A percentile compares a stretch with the other conserved stretches of the same genome.
Conservation (phyloP, 2,329 filamentous ascomycete genomes). For the Aspergillus nomiae region DNA sequence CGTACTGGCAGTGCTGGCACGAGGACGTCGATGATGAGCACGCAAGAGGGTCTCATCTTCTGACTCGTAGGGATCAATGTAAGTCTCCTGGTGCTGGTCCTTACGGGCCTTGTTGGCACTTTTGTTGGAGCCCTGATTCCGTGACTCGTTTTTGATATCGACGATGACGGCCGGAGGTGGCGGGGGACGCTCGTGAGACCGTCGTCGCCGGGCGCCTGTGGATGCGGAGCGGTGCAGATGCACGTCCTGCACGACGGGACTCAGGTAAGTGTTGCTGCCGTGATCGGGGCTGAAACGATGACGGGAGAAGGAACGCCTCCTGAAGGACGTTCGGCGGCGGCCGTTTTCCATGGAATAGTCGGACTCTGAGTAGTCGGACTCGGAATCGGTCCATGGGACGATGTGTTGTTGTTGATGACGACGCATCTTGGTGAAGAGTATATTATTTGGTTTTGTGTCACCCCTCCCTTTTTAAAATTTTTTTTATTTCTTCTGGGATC, state of each 20-base stretch:
- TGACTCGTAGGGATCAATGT: conserved; percentile 24
- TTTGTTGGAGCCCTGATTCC: conserved; percentile 31
- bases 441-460: neutral
- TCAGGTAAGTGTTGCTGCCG: conserved; percentile 27
- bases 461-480: neutral
- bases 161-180: conserved; percentile 33
- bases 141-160: conserved; percentile 37
- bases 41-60: conserved; percentile 28
- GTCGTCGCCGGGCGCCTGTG: conserved; percentile 34
- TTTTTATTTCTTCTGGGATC: neutral
- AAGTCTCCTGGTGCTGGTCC: conserved; percentile 17
- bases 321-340: conserved; percentile 24
- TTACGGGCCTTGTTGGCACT: conserved; percentile 20
- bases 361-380: conserved; percentile 38
- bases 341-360: conserved; percentile 34
- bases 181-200: conserved; percentile 17
- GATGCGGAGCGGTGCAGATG: conserved; percentile 38
- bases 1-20: conserved; percentile 24
- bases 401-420: conserved; percentile 9
- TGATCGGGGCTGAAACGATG: conserved; percentile 27
- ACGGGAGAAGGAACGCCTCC: conserved; percentile 37
- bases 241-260: conserved; percentile 26
- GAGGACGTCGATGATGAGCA: conserved; percentile 20
- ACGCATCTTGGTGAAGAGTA: conserved; percentile 15
- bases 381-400: conserved; percentile 25